Evolutionary conservation across 2,329 filamentous ascomycete species (phyloP), one percentile per base, ranked within the genome.

Genomic region (Stenocarpella maydis): DNA sequence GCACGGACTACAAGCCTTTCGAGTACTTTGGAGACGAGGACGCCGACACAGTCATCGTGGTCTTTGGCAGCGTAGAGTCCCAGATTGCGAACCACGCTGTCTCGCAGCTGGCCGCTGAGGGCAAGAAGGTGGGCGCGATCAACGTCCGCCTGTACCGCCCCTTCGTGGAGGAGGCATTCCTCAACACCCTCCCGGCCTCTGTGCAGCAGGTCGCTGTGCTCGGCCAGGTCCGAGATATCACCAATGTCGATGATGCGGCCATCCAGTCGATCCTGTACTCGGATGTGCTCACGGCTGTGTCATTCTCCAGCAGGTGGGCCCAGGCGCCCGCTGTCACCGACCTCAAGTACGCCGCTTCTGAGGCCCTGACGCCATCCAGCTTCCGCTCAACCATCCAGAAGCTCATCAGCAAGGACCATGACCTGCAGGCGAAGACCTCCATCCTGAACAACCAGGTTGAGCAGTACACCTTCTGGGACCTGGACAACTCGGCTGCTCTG

Each of bases 391-490:
- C 83, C 73, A 78, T 91, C 74, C 76, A 85, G 79, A 81, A 82
- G 73, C 79, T 86, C 72, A 80, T 83, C 69, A 80, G 79, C 77
- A 87, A 88, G 74, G 73, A 77, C 15, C 69, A 74, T 26, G 54
- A 67, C 72, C 47, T 74, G 71, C 87, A 81, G 65, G 80, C 75
- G 79, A 68, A 78, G 77, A 71, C 79, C 74, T 69, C 84, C 72
- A 74, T 73, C 31, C 75, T 79, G n/a, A 78, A 85, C 55, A 80
- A 90, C 67, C 84, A 88, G 73, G 89, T 90, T 24, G 87, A 93
- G 79, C 92, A 98, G 80, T 98, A 96, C 83, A 91, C 91, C 15
- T 98, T 99, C 87, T 98, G 95, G 94, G 93, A 98, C 74, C 79
- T 92, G 49, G 95, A 97, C 77, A 87, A 90, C 78, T 94, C 94